Evolutionary conservation across 768 basidiomycete genomes (phyloP).

Genomic region (Neoboletus subvelutipes): DNA sequence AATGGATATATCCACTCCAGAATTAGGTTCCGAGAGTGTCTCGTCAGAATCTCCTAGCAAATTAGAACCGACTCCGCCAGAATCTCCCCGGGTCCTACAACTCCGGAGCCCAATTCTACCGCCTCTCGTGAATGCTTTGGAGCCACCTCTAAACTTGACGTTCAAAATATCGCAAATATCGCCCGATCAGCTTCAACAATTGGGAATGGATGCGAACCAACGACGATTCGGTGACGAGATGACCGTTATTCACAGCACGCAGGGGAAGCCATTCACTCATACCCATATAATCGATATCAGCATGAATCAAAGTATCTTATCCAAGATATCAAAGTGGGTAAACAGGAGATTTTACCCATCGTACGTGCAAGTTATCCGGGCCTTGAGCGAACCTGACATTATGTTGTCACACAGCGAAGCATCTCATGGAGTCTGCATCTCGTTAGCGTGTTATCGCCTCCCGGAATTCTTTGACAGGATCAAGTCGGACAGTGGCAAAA

Average conservation of each 20-base stretch:
- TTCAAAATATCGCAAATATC: constrained; percentile 13
- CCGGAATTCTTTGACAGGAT: constrained; percentile 21
- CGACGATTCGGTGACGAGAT: constrained; percentile 19
- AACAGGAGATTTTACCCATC: constrained; percentile 26
- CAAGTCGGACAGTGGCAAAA: constrained; percentile 13
- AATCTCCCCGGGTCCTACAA: background rate
- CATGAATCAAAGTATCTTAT: constrained; percentile 30
- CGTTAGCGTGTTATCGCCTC: constrained; percentile 45
- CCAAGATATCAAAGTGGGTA: constrained; percentile 38
- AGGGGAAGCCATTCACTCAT: constrained; percentile 21
- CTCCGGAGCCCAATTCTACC: constrained; percentile 12
- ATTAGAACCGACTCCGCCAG: background rate
- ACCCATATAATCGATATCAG: constrained; percentile 26
- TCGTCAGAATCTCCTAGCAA: background rate
- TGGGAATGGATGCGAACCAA: background rate
- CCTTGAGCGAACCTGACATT: background rate
- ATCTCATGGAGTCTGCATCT: constrained; percentile 40
- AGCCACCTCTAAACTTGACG: constrained; percentile 17
- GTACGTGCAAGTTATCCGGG: constrained; percentile 29
- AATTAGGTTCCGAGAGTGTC: background rate
- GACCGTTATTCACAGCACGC: constrained; percentile 17
- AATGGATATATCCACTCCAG: background rate
- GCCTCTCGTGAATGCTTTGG: constrained; percentile 7
- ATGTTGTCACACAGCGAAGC: constrained; percentile 30
- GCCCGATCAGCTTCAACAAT: background rate